Evolutionary conservation across 176 grass and related monocot genomes (phyloP), one percentile per base, ranked within the genome.

Genomic region (Aegilops tauschii): DNA sequence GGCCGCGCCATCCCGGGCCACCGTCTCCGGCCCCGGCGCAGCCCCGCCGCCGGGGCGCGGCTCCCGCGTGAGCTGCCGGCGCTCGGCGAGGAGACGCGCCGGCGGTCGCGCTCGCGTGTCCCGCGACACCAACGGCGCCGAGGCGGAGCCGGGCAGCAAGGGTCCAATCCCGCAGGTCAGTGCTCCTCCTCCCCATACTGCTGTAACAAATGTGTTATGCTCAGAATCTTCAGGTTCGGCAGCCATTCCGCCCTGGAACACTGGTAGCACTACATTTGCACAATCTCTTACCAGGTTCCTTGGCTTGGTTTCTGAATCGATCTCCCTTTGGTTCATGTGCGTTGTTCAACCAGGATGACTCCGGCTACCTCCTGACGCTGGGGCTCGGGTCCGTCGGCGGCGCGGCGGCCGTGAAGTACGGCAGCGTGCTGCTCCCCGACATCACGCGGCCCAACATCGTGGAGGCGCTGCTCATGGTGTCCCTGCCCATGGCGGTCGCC

Each of bases 331-430:
- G 34, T 35, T 35, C 34, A 35, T 5, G 5, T 35, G 34, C 5
- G 34, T 35, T 35, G 34, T 6, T 35, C 34, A 35, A 35, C 49
- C 36, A 98, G 96, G 88, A 88, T 52, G 93, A 98, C 76, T 77
- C 90, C 0, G 42, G 78, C 18, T 98, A 92, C 28, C 84, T 98
- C 0, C 86, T 76, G 88, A 98, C 92, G 82, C 28, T 95, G 72
- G 82, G 88, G 32, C 79, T 91, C 70, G 93, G 96, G 35, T 94
- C 96, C 14, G 20, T 98, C 21, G 90, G 86, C 35, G 92, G 96
- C 32, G 92, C 92, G 0, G 91, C 93, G 23, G 92, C 89, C 16
- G 49, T 95, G 3, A 98, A 98, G 73, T 98, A 98, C 65, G 93
- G 96, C 31, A 98, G 91, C 84, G 61, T 92, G 45, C 73, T 95